phyloP scores from a whole-genome alignment of 495 filamentous ascomycete species.

The Penicillium psychrofluorescens region DNA sequence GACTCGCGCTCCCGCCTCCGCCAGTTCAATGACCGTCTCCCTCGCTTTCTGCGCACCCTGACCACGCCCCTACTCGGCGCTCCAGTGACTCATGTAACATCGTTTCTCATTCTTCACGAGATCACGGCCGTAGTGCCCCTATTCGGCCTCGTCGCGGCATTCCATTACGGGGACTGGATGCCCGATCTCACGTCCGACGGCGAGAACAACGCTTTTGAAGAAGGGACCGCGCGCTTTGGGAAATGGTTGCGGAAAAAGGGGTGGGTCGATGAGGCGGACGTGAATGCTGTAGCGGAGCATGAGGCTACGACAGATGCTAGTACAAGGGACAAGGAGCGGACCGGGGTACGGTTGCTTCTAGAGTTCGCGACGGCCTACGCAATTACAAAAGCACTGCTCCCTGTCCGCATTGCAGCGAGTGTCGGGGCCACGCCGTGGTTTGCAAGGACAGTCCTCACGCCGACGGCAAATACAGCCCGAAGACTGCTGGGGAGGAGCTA shows the following conservation, averaged over 20 bases:
- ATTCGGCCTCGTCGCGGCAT: constrained; percentile 62
- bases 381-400: constrained; percentile 76
- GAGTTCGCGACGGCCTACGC: constrained; percentile 84
- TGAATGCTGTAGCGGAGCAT: constrained; percentile 19
- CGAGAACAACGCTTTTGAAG: constrained; percentile 37
- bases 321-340: constrained; percentile 8
- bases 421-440: constrained; percentile 94
- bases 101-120: constrained; percentile 90
- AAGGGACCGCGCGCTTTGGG: constrained; percentile 50
- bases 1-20: constrained; percentile 41
- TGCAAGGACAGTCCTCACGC: constrained; percentile 57
- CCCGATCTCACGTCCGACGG: constrained; percentile 42
- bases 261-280: constrained; percentile 48
- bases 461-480: constrained; percentile 28
- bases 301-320: constrained; percentile 6
- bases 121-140: constrained; percentile 79
- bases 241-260: constrained; percentile 53
- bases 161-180: constrained; percentile 68
- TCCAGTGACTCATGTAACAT: constrained; percentile 71
- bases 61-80: constrained; percentile 62
- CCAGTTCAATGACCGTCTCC: constrained; percentile 53
- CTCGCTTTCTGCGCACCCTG: constrained; percentile 55
- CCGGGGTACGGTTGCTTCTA: constrained; percentile 48
- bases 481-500: constrained; percentile 31
- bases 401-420: constrained; percentile 65